These are phyloP conservation scores for Zymoseptoria brevis DNA, from an alignment of 2,329 filamentous ascomycete species.

Conservation along the genomic window DNA sequence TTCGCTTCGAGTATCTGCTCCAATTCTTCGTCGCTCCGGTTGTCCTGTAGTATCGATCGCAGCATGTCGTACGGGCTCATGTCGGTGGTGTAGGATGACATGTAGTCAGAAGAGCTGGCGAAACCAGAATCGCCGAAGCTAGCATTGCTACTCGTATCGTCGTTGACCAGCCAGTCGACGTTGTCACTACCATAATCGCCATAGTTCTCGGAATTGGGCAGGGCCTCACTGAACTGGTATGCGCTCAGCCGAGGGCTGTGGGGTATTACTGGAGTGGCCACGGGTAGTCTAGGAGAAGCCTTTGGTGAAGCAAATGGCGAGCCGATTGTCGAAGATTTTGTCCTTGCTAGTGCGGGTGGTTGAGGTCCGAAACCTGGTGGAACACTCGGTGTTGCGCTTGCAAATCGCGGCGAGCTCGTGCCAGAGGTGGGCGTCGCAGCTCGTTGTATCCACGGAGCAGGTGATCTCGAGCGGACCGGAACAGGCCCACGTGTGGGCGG, in stretches of 20 bases:
- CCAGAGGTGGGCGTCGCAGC: conserved; percentile 71
- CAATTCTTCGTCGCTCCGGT: conserved; percentile 87
- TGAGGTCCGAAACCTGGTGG: conserved; percentile 69
- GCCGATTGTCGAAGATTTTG: conserved; percentile 61
- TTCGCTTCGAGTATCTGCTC: conserved; percentile 82
- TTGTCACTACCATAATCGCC: conserved; percentile 89
- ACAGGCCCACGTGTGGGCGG: conserved; percentile 74
- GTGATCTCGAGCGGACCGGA: conserved; percentile 81
- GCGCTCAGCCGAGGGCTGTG: conserved; percentile 91
- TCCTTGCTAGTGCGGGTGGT: conserved; percentile 66
- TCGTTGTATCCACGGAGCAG: conserved; percentile 76
- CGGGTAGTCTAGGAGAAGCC: conserved; percentile 81
- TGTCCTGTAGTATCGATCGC: conserved; percentile 83
- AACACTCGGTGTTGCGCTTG: conserved; percentile 69
- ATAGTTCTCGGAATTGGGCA: conserved; percentile 74
- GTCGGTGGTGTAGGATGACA: conserved; percentile 61
- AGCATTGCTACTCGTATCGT: conserved; percentile 70
- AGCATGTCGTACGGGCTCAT: conserved; percentile 99
- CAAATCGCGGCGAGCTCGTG: conserved; percentile 69
- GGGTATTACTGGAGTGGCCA: conserved; percentile 82
- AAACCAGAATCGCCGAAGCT: conserved; percentile 67
- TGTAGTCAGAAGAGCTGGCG: conserved; percentile 73
- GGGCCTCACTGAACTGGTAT: conserved; percentile 86
- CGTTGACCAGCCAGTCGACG: conserved; percentile 90
- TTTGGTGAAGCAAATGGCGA: conserved; percentile 93